phyloP scores from a whole-genome alignment of 192 early-diverging fungal species.

The Podila minutissima region DNA sequence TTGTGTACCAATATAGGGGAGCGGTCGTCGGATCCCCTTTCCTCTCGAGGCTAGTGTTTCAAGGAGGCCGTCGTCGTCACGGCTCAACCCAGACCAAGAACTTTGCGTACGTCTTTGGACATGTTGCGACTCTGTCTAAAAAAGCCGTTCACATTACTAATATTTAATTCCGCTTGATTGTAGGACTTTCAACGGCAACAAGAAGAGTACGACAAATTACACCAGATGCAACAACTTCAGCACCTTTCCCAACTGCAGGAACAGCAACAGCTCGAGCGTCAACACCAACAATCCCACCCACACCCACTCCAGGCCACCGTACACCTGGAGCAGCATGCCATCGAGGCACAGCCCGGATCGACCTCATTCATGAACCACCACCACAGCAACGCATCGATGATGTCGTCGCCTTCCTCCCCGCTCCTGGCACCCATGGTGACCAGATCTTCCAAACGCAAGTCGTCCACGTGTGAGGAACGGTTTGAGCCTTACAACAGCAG shows the following conservation, averaged over 20 bases:
- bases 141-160: not conserved
- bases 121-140: not conserved
- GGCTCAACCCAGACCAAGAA: slow-evolving; percentile 44
- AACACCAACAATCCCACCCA: slow-evolving; percentile 4
- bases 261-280: slow-evolving; percentile 3
- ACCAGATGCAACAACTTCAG: slow-evolving; percentile 27
- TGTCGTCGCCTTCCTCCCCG: slow-evolving; percentile 25
- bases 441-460: slow-evolving; percentile 31
- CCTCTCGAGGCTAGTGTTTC: not conserved
- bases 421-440: slow-evolving; percentile 21
- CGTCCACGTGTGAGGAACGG: slow-evolving; percentile 47
- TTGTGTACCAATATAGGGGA: slow-evolving; percentile 3
- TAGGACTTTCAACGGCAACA: slow-evolving; percentile 39
- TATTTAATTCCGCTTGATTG: not conserved
- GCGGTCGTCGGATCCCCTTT: not conserved
- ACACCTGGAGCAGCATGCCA: slow-evolving; percentile 6
- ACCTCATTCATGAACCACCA: slow-evolving; percentile 9
- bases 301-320: slow-evolving; percentile 24
- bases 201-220: slow-evolving; percentile 37
- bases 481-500: slow-evolving; percentile 47
- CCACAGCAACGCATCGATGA: slow-evolving; percentile 1
- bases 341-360: not conserved
- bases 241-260: slow-evolving; percentile 14
- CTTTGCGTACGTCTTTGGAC: slow-evolving; percentile 12
- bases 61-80: slow-evolving; percentile 22